Conservation (phyloP, 257 asterid species). For the Leonotis leonurus region DNA sequence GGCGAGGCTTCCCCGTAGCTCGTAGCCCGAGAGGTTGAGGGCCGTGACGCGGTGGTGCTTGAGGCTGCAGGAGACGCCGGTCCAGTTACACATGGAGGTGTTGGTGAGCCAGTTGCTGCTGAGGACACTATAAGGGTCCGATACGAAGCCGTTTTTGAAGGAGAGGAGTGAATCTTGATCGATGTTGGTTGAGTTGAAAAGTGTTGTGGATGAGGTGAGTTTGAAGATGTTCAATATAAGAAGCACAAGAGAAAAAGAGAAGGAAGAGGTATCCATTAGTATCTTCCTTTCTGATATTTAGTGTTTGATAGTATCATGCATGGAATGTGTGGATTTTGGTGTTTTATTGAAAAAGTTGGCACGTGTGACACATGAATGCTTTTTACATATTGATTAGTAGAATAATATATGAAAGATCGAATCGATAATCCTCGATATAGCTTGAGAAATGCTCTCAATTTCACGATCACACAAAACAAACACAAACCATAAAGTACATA, state of each 20-base stretch:
- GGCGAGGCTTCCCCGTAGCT: constrained; percentile 11
- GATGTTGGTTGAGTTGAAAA: neutral
- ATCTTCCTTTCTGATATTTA: too few relatives aligned
- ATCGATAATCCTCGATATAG: too few relatives aligned
- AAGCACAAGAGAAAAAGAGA: neutral
- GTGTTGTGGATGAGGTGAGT: neutral
- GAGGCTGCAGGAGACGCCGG: constrained; percentile 29
- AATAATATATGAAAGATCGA: too few relatives aligned
- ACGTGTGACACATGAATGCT: neutral
- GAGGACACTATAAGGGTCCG: constrained; percentile 24
- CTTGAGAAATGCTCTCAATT: too few relatives aligned
- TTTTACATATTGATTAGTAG: too few relatives aligned
- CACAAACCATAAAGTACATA: too few relatives aligned
- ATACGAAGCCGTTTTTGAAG: constrained; percentile 18
- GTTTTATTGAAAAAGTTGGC: neutral
- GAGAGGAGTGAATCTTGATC: constrained; percentile 29
- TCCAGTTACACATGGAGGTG: constrained; percentile 14
- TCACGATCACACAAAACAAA: too few relatives aligned
- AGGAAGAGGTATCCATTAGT: neutral
- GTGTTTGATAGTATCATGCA: neutral
- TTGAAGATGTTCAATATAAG: neutral
- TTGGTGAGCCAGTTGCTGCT: constrained; percentile 5
- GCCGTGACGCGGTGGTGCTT: constrained; percentile 19
- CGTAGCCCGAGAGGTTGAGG: constrained; percentile 18
- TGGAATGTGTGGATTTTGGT: neutral